These are phyloP conservation scores for Fusarium globosum DNA, from an alignment of 2,329 filamentous ascomycete genomes.

Conservation along the genomic window DNA sequence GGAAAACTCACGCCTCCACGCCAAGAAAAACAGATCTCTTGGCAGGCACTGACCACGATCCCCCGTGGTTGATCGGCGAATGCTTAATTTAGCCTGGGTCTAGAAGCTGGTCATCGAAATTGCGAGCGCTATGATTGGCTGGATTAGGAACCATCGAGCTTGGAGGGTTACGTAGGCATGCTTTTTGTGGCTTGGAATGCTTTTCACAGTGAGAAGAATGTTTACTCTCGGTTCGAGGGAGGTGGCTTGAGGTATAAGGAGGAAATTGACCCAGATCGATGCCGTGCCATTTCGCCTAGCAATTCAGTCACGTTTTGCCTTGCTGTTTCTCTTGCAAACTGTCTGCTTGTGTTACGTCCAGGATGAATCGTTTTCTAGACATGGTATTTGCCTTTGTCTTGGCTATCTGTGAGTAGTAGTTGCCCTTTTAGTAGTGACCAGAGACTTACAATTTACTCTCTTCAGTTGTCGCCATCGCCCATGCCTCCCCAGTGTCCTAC, in stretches of 20 bases:
- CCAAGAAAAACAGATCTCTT: background rate
- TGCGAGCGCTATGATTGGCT: background rate
- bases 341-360: accelerated
- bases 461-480: background rate
- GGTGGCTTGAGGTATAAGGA: background rate
- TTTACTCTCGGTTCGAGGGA: background rate
- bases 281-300: background rate
- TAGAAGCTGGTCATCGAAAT: background rate
- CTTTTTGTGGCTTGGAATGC: conserved; percentile 3
- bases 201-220: background rate
- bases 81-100: background rate
- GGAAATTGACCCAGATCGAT: background rate
- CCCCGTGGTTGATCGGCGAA: background rate
- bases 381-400: background rate
- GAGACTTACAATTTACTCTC: background rate
- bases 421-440: accelerated
- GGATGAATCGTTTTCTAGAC: background rate
- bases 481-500: background rate
- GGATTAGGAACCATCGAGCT: accelerated
- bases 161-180: background rate
- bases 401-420: background rate
- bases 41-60: background rate
- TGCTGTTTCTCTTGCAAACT: background rate
- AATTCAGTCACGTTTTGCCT: background rate
- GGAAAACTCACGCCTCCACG: background rate